phyloP scores from a whole-genome alignment of 108 stramenopile genomes.

The Conticribra weissflogii region DNA sequence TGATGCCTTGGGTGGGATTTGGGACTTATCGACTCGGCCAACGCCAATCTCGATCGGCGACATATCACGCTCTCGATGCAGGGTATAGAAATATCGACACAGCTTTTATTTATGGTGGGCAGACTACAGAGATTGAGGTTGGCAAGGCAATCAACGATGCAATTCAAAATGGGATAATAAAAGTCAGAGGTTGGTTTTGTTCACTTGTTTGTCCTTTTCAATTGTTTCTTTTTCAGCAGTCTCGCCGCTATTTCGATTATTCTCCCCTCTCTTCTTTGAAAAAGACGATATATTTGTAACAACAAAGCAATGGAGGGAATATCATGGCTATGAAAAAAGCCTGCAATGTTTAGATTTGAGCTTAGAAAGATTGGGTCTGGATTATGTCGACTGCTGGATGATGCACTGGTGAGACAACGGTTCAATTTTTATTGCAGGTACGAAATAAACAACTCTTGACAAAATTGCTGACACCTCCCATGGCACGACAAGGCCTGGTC shows the following conservation, averaged over 20 bases:
- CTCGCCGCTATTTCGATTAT: no score
- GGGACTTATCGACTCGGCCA: conserved; percentile 78
- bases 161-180: conserved; percentile 38
- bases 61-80: conserved; percentile 54
- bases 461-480: no score
- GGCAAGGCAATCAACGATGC: conserved; percentile 69
- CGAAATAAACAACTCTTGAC: no score
- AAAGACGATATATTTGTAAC: conserved; percentile 65
- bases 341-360: conserved; percentile 64
- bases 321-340: conserved; percentile 76
- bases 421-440: no score
- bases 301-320: conserved; percentile 84
- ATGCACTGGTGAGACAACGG: no score
- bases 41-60: conserved; percentile 40
- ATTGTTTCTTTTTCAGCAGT: no score
- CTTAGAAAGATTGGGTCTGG: conserved; percentile 59
- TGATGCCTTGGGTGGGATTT: conserved; percentile 73
- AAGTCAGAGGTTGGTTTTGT: no score
- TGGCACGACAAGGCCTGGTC: no score
- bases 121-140: conserved; percentile 72
- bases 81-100: conserved; percentile 80
- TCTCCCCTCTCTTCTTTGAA: no score
- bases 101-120: conserved; percentile 80
- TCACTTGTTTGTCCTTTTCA: no score
- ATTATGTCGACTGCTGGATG: conserved; percentile 71